Conservation (phyloP, 2,329 filamentous ascomycete species). For the Colletotrichum acutatum region DNA sequence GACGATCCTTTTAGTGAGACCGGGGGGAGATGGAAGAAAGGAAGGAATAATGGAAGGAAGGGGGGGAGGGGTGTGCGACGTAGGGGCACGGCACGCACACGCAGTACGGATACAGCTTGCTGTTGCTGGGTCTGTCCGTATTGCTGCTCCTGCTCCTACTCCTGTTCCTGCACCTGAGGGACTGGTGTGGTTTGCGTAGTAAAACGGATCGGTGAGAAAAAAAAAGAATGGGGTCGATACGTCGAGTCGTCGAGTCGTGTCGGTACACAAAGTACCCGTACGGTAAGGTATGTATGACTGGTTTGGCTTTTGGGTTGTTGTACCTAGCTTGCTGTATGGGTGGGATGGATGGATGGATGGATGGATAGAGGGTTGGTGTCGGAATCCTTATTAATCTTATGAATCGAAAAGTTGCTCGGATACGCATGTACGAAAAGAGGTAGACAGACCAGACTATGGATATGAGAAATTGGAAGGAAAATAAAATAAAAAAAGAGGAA, state of each 20-base stretch:
- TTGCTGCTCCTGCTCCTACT: background rate
- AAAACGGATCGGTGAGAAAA: conserved; percentile 24
- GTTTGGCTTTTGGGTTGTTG: background rate
- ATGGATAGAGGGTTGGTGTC: background rate
- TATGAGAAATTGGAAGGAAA: background rate
- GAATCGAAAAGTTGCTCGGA: background rate
- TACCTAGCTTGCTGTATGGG: background rate
- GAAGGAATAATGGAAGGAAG: conserved; percentile 9
- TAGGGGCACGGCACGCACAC: background rate
- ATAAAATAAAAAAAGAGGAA: background rate
- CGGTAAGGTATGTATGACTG: background rate
- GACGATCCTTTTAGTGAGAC: conserved; percentile 35
- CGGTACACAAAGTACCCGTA: background rate
- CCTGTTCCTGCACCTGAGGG: background rate
- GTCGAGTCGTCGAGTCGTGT: background rate
- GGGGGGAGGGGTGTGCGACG: background rate
- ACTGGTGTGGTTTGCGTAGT: conserved; percentile 1
- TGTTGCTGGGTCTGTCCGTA: background rate
- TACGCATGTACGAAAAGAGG: background rate
- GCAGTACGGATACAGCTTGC: background rate
- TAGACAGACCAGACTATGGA: background rate
- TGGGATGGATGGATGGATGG: conserved; percentile 7
- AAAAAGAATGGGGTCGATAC: background rate
- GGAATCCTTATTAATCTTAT: conserved; percentile 21
- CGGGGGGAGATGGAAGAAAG: conserved; percentile 24